A percentile compares a stretch with the other conserved stretches of the same genome.
Evolutionary conservation across 169 alveolate species (phyloP).

Genomic region (Cryptosporidium muris): DNA sequence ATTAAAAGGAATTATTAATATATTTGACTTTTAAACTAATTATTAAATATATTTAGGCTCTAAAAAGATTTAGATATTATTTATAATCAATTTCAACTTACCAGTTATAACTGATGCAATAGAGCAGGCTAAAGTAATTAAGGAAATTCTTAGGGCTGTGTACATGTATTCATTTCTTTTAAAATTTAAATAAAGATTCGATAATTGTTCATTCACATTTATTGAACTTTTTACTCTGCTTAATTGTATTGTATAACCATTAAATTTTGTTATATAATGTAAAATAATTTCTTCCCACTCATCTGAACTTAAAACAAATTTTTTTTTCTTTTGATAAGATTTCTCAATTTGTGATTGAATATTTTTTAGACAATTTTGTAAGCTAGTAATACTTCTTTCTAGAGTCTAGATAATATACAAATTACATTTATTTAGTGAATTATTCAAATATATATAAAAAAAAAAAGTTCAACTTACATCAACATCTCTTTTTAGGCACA

Average conservation of each 20-base stretch:
- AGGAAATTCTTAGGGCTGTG: constrained; percentile 46
- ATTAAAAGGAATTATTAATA: not conserved
- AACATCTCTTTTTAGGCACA: constrained; percentile 19
- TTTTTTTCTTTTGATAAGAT: not conserved
- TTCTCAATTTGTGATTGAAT: constrained; percentile 26
- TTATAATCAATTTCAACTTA: not conserved
- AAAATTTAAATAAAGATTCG: constrained; percentile 41
- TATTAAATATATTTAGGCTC: no score
- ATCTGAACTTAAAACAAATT: constrained; percentile 21
- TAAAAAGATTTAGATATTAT: no score
- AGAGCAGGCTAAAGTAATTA: constrained; percentile 40
- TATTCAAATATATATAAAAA: no score
- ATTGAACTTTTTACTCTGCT: constrained; percentile 40
- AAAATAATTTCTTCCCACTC: constrained; percentile 58
- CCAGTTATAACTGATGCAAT: constrained; percentile 65
- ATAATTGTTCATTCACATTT: constrained; percentile 29
- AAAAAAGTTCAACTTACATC: constrained; percentile 19
- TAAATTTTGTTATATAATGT: constrained; percentile 17
- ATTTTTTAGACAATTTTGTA: constrained; percentile 16
- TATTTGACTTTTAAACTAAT: no score
- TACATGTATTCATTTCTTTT: constrained; percentile 68
- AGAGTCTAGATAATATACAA: constrained; percentile 2
- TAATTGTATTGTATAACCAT: constrained; percentile 34
- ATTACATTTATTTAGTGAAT: not conserved
- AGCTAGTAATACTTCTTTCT: constrained; percentile 28